These are phyloP conservation scores for Coriaria nepalensis DNA, from an alignment of 306 rosid species.

Conservation along the genomic window DNA sequence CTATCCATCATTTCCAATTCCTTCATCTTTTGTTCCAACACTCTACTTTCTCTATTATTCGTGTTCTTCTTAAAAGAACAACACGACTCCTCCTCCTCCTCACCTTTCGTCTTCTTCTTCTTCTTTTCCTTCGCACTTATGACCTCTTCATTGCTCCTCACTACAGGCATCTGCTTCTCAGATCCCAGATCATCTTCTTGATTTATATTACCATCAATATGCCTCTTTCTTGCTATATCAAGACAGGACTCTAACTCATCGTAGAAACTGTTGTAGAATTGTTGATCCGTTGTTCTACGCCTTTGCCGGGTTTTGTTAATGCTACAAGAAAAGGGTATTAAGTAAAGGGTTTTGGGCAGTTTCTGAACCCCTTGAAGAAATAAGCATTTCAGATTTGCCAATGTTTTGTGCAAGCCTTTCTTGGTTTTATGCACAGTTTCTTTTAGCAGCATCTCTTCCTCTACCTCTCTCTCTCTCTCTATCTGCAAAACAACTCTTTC, in stretches of 20 bases:
- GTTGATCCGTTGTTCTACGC: conserved; percentile 22
- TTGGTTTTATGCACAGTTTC: conserved; percentile 43
- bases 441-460: conserved; percentile 51
- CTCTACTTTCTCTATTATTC: conserved; percentile 15
- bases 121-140: conserved; percentile 24
- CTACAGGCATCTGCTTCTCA: conserved; percentile 21
- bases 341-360: conserved; percentile 49
- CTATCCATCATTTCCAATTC: conserved; percentile 63
- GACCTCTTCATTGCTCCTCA: conserved; percentile 20
- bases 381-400: conserved; percentile 36
- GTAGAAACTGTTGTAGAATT: conserved; percentile 43
- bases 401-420: conserved; percentile 29
- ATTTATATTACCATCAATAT: conserved; percentile 14
- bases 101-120: conserved; percentile 18
- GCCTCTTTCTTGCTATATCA: conserved; percentile 21
- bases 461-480: conserved; percentile 14
- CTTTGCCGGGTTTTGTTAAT: conserved; percentile 21
- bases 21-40: conserved; percentile 58
- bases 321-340: conserved; percentile 34
- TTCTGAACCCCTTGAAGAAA: conserved; percentile 49
- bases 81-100: conserved; percentile 25
- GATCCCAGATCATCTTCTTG: conserved; percentile 20
- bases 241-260: conserved; percentile 60
- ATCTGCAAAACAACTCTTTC: conserved; percentile 23
- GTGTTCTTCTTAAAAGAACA: conserved; percentile 8